These are phyloP conservation scores for Cordyceps pruinosa DNA, from an alignment of 2,329 filamentous ascomycete species.

Conservation along the genomic window DNA sequence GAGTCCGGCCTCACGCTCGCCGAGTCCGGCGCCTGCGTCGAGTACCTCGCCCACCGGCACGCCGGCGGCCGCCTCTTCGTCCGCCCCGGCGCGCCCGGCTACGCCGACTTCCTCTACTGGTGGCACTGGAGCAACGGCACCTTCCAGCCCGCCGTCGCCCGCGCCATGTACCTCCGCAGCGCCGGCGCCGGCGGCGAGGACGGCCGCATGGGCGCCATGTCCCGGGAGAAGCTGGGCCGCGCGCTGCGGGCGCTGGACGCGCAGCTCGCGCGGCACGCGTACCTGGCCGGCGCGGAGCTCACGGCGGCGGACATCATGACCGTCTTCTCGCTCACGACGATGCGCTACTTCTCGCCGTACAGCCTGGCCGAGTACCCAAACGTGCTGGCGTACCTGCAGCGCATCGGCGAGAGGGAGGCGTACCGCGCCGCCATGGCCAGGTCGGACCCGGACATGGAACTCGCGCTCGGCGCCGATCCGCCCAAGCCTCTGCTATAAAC, in stretches of 20 bases:
- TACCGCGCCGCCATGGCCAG: constrained; percentile 43
- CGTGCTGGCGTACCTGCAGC: constrained; percentile 39
- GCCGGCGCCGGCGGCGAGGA: constrained; percentile 4
- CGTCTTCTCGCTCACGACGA: constrained; percentile 54
- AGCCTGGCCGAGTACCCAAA: constrained; percentile 34
- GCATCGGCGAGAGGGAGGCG: constrained; percentile 36
- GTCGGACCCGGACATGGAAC: constrained; percentile 40
- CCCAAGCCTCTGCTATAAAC: not conserved
- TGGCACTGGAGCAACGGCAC: constrained; percentile 49
- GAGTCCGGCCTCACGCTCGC: constrained; percentile 46
- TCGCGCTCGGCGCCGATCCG: constrained; percentile 21
- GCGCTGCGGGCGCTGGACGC: constrained; percentile 36
- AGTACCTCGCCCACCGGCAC: constrained; percentile 54
- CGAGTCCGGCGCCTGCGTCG: constrained; percentile 52
- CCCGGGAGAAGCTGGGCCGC: constrained; percentile 25
- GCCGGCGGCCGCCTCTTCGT: constrained; percentile 43
- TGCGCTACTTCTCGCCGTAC: constrained; percentile 44
- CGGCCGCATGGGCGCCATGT: constrained; percentile 24
- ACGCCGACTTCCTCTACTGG: constrained; percentile 59
- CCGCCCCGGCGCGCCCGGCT: constrained; percentile 38
- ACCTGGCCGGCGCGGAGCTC: constrained; percentile 54
- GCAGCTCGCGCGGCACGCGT: constrained; percentile 38
- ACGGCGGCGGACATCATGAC: constrained; percentile 61
- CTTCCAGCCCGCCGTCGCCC: constrained; percentile 32
- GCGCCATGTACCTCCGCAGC: constrained; percentile 28